Conservation (phyloP, 208 protist species). For the Naegleria lovaniensis region DNA sequence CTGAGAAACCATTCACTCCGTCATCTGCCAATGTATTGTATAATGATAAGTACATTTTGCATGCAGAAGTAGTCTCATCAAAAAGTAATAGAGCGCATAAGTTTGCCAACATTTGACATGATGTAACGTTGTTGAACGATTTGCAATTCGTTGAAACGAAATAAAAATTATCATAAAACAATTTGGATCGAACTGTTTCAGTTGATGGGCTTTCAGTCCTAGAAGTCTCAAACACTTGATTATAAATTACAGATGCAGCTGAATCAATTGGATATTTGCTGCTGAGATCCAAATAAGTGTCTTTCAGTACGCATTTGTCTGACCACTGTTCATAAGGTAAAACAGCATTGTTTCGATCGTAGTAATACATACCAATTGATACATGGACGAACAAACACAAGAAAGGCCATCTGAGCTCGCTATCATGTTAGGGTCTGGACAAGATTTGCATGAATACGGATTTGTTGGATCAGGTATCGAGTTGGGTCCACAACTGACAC, state of each 20-base stretch:
- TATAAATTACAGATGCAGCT: background rate
- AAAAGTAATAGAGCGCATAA: slow-evolving; percentile 5
- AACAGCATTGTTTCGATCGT: too few relatives aligned
- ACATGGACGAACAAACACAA: background rate
- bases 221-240: background rate
- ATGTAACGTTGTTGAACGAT: background rate
- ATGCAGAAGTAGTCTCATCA: slow-evolving; percentile 7
- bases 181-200: background rate
- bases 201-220: background rate
- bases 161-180: background rate
- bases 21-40: background rate
- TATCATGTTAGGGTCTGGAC: background rate
- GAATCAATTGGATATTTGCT: slow-evolving; percentile 1
- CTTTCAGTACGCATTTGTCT: background rate
- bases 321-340: background rate
- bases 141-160: background rate
- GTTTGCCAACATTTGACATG: slow-evolving; percentile 16
- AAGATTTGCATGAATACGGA: background rate
- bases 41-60: slow-evolving; percentile 14
- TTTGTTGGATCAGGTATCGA: background rate
- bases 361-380: background rate
- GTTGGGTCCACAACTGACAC: background rate
- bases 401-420: background rate
- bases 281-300: background rate
- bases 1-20: background rate